Percentiles rank a stretch among this genome's conserved stretches.
phyloP scores from a whole-genome alignment of 495 filamentous ascomycete species.

The Penicillium soppii region DNA sequence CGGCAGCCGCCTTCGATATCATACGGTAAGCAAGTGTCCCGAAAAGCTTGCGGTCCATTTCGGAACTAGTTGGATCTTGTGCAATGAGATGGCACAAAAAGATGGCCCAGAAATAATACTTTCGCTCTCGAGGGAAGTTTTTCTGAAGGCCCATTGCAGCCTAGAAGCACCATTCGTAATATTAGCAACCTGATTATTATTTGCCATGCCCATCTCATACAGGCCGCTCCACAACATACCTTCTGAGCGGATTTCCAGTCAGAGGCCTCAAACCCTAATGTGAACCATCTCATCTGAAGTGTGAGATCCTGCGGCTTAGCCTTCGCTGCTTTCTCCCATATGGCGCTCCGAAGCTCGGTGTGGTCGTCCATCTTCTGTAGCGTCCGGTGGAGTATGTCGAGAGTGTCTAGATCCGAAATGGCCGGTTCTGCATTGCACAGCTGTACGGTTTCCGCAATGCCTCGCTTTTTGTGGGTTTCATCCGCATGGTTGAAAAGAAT shows the following conservation, averaged over 20 bases:
- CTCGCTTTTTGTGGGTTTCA: slow-evolving; percentile 40
- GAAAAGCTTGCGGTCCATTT: slow-evolving; percentile 54
- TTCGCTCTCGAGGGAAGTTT: slow-evolving; percentile 54
- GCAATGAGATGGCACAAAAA: slow-evolving; percentile 48
- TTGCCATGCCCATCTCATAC: not conserved
- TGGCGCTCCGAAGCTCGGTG: slow-evolving; percentile 29
- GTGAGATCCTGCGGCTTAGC: slow-evolving; percentile 48
- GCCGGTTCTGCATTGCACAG: slow-evolving; percentile 49
- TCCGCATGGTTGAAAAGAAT: slow-evolving; percentile 47
- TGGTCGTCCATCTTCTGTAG: slow-evolving; percentile 34
- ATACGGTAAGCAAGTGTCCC: slow-evolving; percentile 59
- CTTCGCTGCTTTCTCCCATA: slow-evolving; percentile 59
- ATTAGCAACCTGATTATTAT: slow-evolving; percentile 1
- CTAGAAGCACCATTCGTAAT: slow-evolving; percentile 20
- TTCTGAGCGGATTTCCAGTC: slow-evolving; percentile 61
- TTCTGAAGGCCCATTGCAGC: slow-evolving; percentile 61
- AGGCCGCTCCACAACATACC: slow-evolving; percentile 27
- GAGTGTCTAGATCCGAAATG: slow-evolving; percentile 48
- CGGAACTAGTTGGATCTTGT: slow-evolving; percentile 34
- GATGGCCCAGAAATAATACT: slow-evolving; percentile 61
- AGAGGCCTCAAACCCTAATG: slow-evolving; percentile 41
- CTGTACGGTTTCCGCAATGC: slow-evolving; percentile 46
- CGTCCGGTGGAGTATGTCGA: slow-evolving; percentile 46
- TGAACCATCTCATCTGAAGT: slow-evolving; percentile 56
- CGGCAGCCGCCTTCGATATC: slow-evolving; percentile 55